phyloP scores from a whole-genome alignment of 371 early-diverging fungal genomes.

The Chytridium lagenaria region DNA sequence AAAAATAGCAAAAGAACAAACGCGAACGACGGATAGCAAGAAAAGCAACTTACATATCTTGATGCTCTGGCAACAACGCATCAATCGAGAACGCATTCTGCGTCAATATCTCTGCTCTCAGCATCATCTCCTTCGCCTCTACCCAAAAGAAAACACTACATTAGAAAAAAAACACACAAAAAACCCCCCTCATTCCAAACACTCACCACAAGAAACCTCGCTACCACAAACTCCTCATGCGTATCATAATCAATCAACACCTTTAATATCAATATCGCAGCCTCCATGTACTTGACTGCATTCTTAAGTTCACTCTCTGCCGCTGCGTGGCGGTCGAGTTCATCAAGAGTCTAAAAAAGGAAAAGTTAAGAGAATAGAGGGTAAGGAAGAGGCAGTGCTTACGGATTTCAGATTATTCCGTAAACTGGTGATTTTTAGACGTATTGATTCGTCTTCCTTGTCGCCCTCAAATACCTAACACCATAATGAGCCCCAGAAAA shows the following conservation, averaged over 20 bases:
- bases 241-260: slow-evolving; percentile 27
- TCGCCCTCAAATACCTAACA: slow-evolving; percentile 29
- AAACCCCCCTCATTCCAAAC: no score
- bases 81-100: slow-evolving; percentile 39
- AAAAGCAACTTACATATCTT: slow-evolving; percentile 29
- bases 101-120: slow-evolving; percentile 29
- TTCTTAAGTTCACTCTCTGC: slow-evolving; percentile 33
- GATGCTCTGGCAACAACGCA: slow-evolving; percentile 31
- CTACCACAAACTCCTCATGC: slow-evolving; percentile 29
- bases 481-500: background rate
- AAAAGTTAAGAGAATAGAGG: background rate
- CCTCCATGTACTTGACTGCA: slow-evolving; percentile 27
- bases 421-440: slow-evolving; percentile 26
- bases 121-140: slow-evolving; percentile 32
- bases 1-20: no score
- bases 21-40: no score
- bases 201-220: slow-evolving; percentile 32
- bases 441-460: slow-evolving; percentile 31
- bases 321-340: slow-evolving; percentile 37
- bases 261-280: slow-evolving; percentile 23
- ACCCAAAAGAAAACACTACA: background rate
- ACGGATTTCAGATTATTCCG: slow-evolving; percentile 29
- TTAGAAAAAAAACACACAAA: background rate
- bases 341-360: slow-evolving; percentile 26
- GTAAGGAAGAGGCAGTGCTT: background rate